Evolutionary conservation across 352 stramenopile genomes (phyloP), one percentile per base, ranked within the genome.

Genomic region (Phytophthora citrophthora): DNA sequence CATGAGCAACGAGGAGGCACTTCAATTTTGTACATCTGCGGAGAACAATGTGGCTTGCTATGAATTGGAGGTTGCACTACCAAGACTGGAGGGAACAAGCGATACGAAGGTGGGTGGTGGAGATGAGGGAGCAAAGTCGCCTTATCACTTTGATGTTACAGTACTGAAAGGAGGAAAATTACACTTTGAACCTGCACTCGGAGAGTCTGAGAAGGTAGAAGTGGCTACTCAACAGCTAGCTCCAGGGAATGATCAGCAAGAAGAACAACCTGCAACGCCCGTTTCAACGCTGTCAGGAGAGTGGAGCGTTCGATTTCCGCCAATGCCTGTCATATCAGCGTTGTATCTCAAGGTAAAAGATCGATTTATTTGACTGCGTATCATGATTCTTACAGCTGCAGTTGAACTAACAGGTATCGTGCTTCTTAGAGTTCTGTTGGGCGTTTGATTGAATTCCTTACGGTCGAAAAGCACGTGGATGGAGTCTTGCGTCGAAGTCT

Each of bases 231-330:
- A 50, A 9, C 3, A 31, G n/a, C 4, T 23, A 13, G 39, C 6
- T 9, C 27, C 43, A 34, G 41, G 34, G 15, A 55, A 43, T 8
- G 41, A 58, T 26, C 70, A 72, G 38, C 38, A 67, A 41, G 68
- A 61, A 24, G 64, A 58, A 38, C 31, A 36, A 34, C 20, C 34
- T 32, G 15, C 54, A 27, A 48, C 44, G 2, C 26, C 46, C 2
- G 51, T 64, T 51, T 64, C 62, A 20, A 57, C 48, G 12, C 8
- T 74, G 18, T 72, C 68, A 12, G 82, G 82, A 3, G 60, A 62
- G 24, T 91, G 82, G 82, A 70, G 50, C n/a, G 64, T 91, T 18
- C 48, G 23, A 38, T 89, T 89, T 44, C 68, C 79, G 15, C 27
- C 60, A 20, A 52, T 49, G 3, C 15, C 49, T 5, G 15, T 59